Conservation (phyloP, 805 yeast species). For the Blastobotrys parvus region DNA sequence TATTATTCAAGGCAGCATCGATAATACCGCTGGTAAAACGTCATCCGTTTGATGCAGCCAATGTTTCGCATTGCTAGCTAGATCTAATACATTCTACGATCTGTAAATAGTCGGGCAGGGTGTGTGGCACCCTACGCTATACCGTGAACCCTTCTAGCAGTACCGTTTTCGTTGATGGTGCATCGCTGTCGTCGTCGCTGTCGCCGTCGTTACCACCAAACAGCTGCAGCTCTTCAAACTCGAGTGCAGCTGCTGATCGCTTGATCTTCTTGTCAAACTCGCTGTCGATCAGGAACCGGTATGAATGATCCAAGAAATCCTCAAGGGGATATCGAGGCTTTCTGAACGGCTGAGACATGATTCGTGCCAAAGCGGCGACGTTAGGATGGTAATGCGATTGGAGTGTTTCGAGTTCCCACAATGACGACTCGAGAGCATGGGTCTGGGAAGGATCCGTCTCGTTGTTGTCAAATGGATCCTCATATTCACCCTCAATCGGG, state of each 20-base stretch:
- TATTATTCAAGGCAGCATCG: too few species aligned
- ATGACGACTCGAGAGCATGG: conserved; percentile 71
- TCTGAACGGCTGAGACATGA: conserved; percentile 81
- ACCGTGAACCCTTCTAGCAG: too few species aligned
- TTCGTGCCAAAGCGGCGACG: conserved; percentile 82
- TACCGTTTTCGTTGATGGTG: too few species aligned
- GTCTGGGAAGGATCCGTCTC: conserved; percentile 74
- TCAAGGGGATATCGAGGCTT: conserved; percentile 84
- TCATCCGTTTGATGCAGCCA: too few species aligned
- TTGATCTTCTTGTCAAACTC: conserved; percentile 32
- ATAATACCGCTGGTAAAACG: too few species aligned
- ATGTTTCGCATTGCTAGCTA: too few species aligned
- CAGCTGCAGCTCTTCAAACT: conserved; percentile 32
- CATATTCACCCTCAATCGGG: conserved; percentile 25
- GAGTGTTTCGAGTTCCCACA: conserved; percentile 85
- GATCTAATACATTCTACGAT: too few species aligned
- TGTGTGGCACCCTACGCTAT: too few species aligned
- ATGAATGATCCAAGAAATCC: conserved; percentile 90
- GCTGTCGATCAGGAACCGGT: conserved; percentile 53
- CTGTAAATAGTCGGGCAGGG: too few species aligned
- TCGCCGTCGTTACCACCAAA: too few species aligned
- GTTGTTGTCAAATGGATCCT: conserved; percentile 49
- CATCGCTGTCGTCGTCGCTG: too few species aligned
- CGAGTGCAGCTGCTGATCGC: conserved; percentile 50
- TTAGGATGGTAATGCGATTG: conserved; percentile 90